Conservation (phyloP, 192 early-diverging fungal genomes). For the Pilobolus umbonatus region DNA sequence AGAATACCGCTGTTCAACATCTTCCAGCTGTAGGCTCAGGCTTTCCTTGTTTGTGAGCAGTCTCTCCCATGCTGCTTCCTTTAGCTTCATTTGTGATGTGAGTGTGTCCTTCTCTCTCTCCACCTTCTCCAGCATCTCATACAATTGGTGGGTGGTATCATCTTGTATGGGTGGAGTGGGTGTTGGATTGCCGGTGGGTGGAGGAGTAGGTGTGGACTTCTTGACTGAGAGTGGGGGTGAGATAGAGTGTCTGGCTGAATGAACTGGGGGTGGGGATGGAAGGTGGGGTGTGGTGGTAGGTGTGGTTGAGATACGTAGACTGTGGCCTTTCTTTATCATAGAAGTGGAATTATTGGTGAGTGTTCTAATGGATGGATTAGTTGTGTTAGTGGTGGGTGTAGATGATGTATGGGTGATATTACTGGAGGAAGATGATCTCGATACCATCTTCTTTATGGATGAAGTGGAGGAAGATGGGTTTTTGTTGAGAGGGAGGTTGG, state of each 20-base stretch:
- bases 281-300: not conserved
- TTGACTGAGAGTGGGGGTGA: not conserved
- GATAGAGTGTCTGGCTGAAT: not conserved
- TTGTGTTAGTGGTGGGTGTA: not conserved
- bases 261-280: not conserved
- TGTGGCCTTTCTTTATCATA: too few species aligned
- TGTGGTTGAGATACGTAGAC: not conserved
- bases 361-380: not conserved
- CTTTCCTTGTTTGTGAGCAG: constrained; percentile 23
- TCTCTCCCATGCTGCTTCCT: constrained; percentile 22
- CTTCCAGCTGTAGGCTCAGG: constrained; percentile 8
- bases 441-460: not conserved
- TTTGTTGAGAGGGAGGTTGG: constrained; percentile 4
- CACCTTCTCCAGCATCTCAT: constrained; percentile 17
- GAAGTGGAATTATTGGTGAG: not conserved
- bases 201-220: constrained; percentile 1
- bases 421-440: constrained; percentile 1
- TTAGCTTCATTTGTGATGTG: constrained; percentile 6
- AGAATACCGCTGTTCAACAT: not conserved
- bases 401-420: not conserved
- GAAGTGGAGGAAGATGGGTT: not conserved
- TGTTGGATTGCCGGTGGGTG: not conserved
- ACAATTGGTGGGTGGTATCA: not conserved
- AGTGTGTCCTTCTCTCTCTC: constrained; percentile 7
- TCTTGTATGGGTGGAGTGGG: constrained; percentile 2